Base-by-base conservation (phyloP, 208 protist genomes). In the Trypanosomatidae sp. region DNA sequence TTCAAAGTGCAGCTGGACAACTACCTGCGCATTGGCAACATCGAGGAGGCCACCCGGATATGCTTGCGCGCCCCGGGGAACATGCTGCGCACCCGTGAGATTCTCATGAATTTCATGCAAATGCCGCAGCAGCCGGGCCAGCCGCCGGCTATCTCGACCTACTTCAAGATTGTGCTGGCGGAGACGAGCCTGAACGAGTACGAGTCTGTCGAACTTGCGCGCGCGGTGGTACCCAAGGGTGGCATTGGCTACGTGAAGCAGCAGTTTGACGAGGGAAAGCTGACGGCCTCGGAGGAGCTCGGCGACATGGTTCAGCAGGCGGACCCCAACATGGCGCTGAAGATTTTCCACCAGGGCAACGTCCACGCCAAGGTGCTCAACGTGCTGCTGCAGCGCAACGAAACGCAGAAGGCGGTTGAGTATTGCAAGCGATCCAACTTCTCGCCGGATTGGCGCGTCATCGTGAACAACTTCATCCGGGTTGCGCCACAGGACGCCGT, bases 231-330 rank as follows among this genome's bases (percentile, higher is more conserved):
- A 43, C 86, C 90, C 71, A 93, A 97, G 82, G 87, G 94, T 74
- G 89, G 92, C 67, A 82, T 91, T 46, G 83, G 70, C 46, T 97
- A 95, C 71, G 90, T 99, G 60, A 96, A 99, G 82, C 98, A 99
- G 81, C 99, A 99, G 90, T 93, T 99, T 73, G 97, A 98, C 19
- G 97, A 99, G 73, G 96, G 99, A 75, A 99, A 99, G 89, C 89
- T 99, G 17, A 98, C 98, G 50, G 91, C 95, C 69, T 97, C 87
- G 50, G 99, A 99, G 84, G 98, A 99, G 80, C 95, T 99, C 25
- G 99, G 99, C 59, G 99, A 99, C 91, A 62, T 99, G 8, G 79
- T 99, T 28, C 85, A 93, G 66, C 91, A 80, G 43, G 85, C 82
- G 43, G 81, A 94, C 47, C 75, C 84, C 52, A 97, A 99, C 55